phyloP scores from a whole-genome alignment of 2,329 filamentous ascomycete genomes.

The Colletotrichum kahawae region DNA sequence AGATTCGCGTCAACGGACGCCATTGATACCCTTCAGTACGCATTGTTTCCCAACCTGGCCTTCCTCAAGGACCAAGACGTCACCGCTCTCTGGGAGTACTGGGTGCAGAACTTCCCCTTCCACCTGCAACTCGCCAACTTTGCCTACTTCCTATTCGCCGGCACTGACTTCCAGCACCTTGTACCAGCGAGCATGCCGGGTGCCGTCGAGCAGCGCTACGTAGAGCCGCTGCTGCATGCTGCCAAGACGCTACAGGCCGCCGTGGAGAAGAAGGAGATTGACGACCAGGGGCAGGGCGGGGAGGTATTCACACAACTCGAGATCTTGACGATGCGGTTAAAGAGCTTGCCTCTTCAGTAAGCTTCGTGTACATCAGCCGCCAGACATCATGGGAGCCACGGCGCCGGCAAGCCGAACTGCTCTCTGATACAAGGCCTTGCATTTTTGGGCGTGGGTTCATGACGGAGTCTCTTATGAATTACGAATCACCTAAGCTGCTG shows the following conservation, averaged over 20 bases:
- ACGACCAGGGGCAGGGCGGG: conserved; percentile 25
- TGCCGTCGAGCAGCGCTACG: conserved; percentile 63
- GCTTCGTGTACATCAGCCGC: not conserved
- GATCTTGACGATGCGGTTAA: conserved; percentile 48
- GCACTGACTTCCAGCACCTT: conserved; percentile 48
- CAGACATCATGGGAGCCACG: not conserved
- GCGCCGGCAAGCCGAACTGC: conserved; percentile 12
- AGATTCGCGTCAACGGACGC: conserved; percentile 59
- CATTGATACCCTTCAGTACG: conserved; percentile 65
- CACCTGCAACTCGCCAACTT: conserved; percentile 67
- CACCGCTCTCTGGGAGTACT: conserved; percentile 53
- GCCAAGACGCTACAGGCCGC: conserved; percentile 40
- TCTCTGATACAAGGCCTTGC: not conserved
- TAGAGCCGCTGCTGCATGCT: conserved; percentile 55
- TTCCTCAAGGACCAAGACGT: conserved; percentile 46
- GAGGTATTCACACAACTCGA: conserved; percentile 43
- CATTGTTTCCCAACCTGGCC: conserved; percentile 63
- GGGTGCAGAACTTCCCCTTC: conserved; percentile 54
- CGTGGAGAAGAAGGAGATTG: conserved; percentile 35
- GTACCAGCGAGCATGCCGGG: conserved; percentile 62
- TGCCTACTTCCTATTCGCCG: conserved; percentile 58
- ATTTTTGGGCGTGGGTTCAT: conserved; percentile 11
- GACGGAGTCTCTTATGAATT: conserved; percentile 19
- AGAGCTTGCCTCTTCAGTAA: conserved; percentile 44
- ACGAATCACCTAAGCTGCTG: conserved; percentile 14